These are phyloP conservation scores for Chenopodium formosanum DNA, from an alignment of 148 eudicot genomes.

Conservation along the genomic window DNA sequence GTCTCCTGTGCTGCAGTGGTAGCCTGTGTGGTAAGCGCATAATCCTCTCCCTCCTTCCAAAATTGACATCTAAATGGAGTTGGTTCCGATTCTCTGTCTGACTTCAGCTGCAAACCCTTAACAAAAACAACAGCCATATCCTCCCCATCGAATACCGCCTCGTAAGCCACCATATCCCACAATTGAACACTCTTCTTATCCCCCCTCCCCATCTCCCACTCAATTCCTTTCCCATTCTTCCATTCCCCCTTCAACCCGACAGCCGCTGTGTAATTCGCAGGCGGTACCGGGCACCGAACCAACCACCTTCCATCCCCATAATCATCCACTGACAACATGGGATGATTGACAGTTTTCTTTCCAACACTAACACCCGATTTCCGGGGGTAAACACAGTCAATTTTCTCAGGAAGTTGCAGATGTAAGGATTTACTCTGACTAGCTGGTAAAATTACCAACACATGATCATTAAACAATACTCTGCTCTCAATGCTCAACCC, in stretches of 20 bases:
- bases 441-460: constrained; percentile 45
- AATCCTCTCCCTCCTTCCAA: constrained; percentile 23
- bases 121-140: constrained; percentile 64
- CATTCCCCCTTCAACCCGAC: constrained; percentile 37
- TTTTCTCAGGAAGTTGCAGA: constrained; percentile 27
- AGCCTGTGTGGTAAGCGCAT: constrained; percentile 43
- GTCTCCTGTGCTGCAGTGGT: constrained; percentile 84
- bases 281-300: constrained; percentile 72
- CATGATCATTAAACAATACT: constrained; percentile 73
- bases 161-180: constrained; percentile 76
- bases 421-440: constrained; percentile 14
- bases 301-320: constrained; percentile 47
- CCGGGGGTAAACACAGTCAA: constrained; percentile 58
- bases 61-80: constrained; percentile 64
- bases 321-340: constrained; percentile 56
- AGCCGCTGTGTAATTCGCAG: constrained; percentile 42
- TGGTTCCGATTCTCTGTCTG: constrained; percentile 63
- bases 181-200: constrained; percentile 26
- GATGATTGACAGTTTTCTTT: constrained; percentile 20
- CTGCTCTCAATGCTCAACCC: constrained; percentile 43
- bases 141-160: constrained; percentile 58
- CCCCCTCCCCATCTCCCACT: constrained; percentile 21
- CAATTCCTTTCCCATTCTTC: constrained; percentile 13
- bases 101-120: constrained; percentile 76
- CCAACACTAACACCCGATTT: constrained; percentile 13